phyloP scores from a whole-genome alignment of 2,329 filamentous ascomycete genomes.

The Alternaria ventricosa region DNA sequence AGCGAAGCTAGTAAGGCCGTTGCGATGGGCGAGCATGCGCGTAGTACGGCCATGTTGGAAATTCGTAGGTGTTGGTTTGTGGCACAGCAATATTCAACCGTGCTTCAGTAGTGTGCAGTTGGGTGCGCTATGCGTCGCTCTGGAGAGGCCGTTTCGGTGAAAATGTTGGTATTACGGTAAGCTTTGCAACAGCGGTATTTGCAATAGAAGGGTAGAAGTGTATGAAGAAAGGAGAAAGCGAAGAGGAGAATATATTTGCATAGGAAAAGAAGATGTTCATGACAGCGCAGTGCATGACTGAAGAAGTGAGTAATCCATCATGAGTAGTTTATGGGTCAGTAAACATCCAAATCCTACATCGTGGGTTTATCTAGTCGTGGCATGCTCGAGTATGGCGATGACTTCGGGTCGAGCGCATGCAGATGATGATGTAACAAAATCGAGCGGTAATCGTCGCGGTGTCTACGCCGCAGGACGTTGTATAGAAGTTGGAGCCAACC shows the following conservation, averaged over 20 bases:
- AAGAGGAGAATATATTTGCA: background rate
- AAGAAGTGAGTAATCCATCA: background rate
- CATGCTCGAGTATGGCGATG: background rate
- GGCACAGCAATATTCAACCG: background rate
- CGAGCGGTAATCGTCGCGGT: background rate
- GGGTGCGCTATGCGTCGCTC: background rate
- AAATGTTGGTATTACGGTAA: rapidly evolving
- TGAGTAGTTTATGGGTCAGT: background rate
- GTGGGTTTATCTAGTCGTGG: too few relatives aligned
- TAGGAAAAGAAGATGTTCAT: background rate
- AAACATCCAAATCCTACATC: background rate
- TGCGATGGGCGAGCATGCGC: too few relatives aligned
- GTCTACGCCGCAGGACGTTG: background rate
- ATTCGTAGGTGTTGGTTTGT: background rate
- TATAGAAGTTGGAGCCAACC: background rate
- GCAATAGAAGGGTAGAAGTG: background rate
- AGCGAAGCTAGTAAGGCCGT: background rate
- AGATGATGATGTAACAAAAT: background rate
- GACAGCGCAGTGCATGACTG: background rate
- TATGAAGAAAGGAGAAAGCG: background rate
- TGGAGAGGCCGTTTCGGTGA: background rate
- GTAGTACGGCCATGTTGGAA: background rate
- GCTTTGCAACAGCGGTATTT: rapidly evolving
- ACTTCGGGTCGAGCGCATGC: background rate
- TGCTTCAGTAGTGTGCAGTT: background rate